Evolutionary conservation across 495 filamentous ascomycete genomes (phyloP).

Genomic region (Bathelium albidoporum): DNA sequence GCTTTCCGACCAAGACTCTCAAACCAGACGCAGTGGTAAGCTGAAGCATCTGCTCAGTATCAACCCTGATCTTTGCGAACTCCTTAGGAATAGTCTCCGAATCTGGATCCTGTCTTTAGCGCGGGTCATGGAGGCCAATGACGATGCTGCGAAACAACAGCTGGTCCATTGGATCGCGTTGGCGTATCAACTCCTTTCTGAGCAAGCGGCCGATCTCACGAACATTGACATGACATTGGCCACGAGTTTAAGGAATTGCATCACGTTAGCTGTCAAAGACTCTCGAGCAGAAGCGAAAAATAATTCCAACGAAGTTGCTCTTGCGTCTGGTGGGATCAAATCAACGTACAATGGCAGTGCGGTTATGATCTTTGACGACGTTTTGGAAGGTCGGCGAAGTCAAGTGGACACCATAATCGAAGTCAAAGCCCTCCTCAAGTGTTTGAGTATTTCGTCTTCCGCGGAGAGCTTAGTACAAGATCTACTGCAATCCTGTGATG

Average conservation of each 20-base stretch:
- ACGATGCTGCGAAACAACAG: slow-evolving; percentile 63
- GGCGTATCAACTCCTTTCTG: slow-evolving; percentile 57
- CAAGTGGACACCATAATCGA: slow-evolving; percentile 24
- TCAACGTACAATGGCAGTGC: background rate
- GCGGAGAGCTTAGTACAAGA: slow-evolving; percentile 20
- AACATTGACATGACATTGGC: slow-evolving; percentile 60
- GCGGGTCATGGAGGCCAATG: slow-evolving; percentile 70
- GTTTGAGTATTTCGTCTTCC: slow-evolving; percentile 16
- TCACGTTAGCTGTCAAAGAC: slow-evolving; percentile 27
- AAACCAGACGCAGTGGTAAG: slow-evolving; percentile 34
- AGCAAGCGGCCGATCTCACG: slow-evolving; percentile 55
- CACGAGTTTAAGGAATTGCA: slow-evolving; percentile 50
- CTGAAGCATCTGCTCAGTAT: slow-evolving; percentile 53
- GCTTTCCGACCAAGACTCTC: slow-evolving; percentile 39
- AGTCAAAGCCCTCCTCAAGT: slow-evolving; percentile 18
- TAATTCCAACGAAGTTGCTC: slow-evolving; percentile 26
- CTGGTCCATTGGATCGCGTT: slow-evolving; percentile 64
- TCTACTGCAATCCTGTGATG: slow-evolving; percentile 14
- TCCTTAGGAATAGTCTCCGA: slow-evolving; percentile 62
- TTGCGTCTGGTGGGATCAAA: slow-evolving; percentile 13
- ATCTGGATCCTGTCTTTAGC: slow-evolving; percentile 74
- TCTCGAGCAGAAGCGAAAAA: slow-evolving; percentile 11
- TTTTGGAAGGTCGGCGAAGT: slow-evolving; percentile 19
- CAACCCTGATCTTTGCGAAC: slow-evolving; percentile 53
- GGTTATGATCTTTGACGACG: slow-evolving; percentile 17